Conservation (phyloP, 106 monocot genomes). For the Posidonia australis region DNA sequence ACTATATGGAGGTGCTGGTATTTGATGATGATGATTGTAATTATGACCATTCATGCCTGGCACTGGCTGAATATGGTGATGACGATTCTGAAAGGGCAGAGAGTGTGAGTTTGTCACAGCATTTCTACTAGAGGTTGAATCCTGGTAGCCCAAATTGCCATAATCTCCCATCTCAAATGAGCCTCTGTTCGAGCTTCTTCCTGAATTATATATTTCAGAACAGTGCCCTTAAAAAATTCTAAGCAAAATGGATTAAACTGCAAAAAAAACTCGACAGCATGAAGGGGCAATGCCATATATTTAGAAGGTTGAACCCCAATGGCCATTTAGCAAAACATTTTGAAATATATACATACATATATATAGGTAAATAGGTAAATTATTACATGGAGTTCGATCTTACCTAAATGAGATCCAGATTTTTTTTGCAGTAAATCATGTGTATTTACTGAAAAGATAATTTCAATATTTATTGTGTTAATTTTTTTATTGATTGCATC, state of each 20-base stretch:
- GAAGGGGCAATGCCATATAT: not conserved
- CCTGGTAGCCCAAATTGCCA: not conserved
- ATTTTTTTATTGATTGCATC: too few relatives aligned
- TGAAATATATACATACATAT: not conserved
- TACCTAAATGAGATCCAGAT: too few relatives aligned
- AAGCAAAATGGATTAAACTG: not conserved
- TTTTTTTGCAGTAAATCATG: too few relatives aligned
- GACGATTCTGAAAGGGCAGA: not conserved
- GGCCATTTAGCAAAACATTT: not conserved
- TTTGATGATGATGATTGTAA: not conserved
- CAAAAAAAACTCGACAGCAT: not conserved
- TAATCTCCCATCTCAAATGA: not conserved
- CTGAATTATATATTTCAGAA: not conserved
- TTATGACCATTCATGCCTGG: not conserved
- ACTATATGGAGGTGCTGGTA: constrained; percentile 3
- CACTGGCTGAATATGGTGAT: not conserved
- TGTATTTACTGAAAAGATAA: too few relatives aligned
- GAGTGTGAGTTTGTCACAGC: not conserved
- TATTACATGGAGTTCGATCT: too few relatives aligned
- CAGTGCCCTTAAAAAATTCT: not conserved
- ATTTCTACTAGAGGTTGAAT: not conserved
- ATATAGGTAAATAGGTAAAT: too few relatives aligned
- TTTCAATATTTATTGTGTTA: too few relatives aligned
- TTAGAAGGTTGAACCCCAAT: not conserved
- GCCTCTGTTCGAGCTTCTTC: not conserved